Conservation (phyloP, 306 rosid species). For the Luffa acutangula region DNA sequence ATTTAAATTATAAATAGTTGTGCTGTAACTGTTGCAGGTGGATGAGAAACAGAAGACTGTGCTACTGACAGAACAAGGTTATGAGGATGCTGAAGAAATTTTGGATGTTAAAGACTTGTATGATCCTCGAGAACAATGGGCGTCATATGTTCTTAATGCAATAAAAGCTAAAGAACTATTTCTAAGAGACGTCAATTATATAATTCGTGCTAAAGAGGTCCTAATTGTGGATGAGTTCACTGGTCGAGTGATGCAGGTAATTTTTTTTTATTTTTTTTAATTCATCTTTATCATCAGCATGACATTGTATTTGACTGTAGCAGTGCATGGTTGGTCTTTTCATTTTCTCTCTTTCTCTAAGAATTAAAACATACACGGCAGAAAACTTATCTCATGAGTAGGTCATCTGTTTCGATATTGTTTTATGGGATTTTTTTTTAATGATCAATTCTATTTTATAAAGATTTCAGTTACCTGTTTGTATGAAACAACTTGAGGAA, state of each 20-base stretch:
- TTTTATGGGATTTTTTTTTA: neutral
- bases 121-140: slow-evolving; percentile 99
- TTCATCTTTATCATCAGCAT: neutral
- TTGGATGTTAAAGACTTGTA: slow-evolving; percentile 79
- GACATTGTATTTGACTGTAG: neutral
- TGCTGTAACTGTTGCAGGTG: slow-evolving; percentile 45
- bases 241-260: slow-evolving; percentile 98
- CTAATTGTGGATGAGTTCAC: slow-evolving; percentile 95
- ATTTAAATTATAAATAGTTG: neutral
- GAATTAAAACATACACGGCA: neutral
- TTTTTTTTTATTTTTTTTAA: neutral
- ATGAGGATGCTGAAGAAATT: slow-evolving; percentile 96
- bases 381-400: neutral
- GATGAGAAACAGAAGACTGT: slow-evolving; percentile 89
- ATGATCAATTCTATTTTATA: neutral
- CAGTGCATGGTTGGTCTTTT: neutral
- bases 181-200: slow-evolving; percentile 88
- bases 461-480: neutral
- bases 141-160: slow-evolving; percentile 84
- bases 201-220: slow-evolving; percentile 86
- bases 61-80: slow-evolving; percentile 87
- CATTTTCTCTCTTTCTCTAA: neutral
- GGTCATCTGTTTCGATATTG: neutral
- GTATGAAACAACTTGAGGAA: neutral
- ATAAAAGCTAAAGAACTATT: slow-evolving; percentile 90